Conservation (phyloP, 139 green algal species). For the Edaphochlamys debaryana region DNA sequence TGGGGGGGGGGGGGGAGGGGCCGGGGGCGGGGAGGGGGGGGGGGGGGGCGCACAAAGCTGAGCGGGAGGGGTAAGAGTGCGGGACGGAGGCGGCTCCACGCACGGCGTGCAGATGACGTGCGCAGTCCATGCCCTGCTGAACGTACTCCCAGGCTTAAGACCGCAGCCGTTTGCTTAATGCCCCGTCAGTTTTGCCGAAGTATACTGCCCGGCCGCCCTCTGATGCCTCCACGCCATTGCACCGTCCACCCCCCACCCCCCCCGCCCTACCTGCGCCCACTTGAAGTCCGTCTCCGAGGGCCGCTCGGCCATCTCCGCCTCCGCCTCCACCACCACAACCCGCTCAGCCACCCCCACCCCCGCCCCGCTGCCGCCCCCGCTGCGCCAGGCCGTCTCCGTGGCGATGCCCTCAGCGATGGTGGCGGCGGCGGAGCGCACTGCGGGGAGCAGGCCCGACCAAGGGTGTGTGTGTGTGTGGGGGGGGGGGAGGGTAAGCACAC, state of each 20-base stretch:
- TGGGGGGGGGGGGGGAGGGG: slow-evolving; percentile 4
- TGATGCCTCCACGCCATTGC: not conserved
- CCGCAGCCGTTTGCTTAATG: not conserved
- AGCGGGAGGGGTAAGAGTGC: not conserved
- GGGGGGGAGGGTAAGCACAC: not conserved
- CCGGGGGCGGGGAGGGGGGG: not conserved
- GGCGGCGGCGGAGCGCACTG: slow-evolving; percentile 5
- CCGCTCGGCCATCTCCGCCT: slow-evolving; percentile 40
- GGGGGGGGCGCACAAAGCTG: no score
- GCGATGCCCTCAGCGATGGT: slow-evolving; percentile 5
- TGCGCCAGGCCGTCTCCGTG: not conserved
- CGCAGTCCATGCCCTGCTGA: not conserved
- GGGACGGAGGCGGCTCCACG: not conserved
- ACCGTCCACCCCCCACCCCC: not conserved
- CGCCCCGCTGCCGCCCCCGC: no score
- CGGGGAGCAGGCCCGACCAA: not conserved
- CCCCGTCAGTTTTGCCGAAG: no score
- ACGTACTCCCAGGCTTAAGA: not conserved
- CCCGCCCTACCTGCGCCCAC: slow-evolving; percentile 64
- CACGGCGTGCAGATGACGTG: not conserved
- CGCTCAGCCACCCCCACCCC: no score
- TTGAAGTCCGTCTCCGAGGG: slow-evolving; percentile 71
- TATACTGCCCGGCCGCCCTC: no score
- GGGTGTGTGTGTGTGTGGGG: not conserved
- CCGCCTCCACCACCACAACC: not conserved